Base-by-base conservation (phyloP, 1,284 basidiomycete genomes). In the Coniferiporia weirii region DNA sequence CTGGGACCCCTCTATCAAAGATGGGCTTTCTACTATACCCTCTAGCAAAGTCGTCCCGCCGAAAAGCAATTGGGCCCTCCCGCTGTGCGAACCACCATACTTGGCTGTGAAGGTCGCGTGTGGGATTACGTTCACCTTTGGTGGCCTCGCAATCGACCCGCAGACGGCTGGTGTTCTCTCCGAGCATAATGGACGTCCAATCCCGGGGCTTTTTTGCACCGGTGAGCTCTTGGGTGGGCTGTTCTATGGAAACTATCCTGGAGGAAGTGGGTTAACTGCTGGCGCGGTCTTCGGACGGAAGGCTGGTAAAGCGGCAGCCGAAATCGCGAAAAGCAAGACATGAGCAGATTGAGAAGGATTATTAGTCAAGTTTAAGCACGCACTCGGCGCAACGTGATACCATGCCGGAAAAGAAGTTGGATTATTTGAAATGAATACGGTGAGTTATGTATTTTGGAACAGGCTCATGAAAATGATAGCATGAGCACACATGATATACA, bases 111-210 rank as follows among this genome's bases (percentile, higher is more conserved):
- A 83, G 66, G 81, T 87, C 2, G 72, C 81, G 0, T 87, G 85
- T 69, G 85, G 84, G 1, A 79, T 87, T 59, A 87, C 85, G 0
- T 88, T 87, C 71, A 88, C 84, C 2, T 88, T 86, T 70, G 85
- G 85, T 1, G 84, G 85, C 1, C 68, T 87, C 2, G 79, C 76
- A 1, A 80, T 87, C 60, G 78, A 86, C 63, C 76, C 82, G 0
- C 66, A 72, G 10, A 83, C 80, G 0, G 76, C 80, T 5, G 75
- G 69, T 1, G 84, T 87, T 2, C 52, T 85, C 1, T 76, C 75
- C 1, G 73, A 75, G 17, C 65, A 68, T 47, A 74, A 67, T 7
- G 76, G 75, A 1, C 64, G 67, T 34, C 65, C 68, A 3, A 83
- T 87, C 36, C 68, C 65, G 9, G 83, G 85, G 3, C 67, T 88